Base-by-base conservation (phyloP, 129 eudicot genomes). In the Pseudognaphalium luteoalbum region DNA sequence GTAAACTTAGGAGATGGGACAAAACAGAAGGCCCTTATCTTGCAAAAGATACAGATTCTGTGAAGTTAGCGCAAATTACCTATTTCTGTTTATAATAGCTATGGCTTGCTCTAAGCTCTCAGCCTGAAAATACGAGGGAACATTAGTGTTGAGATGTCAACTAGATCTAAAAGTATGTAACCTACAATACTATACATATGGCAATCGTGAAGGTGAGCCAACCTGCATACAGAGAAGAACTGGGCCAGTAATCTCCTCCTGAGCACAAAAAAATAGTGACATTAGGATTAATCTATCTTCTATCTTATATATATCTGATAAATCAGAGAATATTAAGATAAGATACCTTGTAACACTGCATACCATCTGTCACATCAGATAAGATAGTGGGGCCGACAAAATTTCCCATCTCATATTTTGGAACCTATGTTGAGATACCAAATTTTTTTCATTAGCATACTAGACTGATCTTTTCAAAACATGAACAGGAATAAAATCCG, bases 101-200 rank as follows among this genome's bases (percentile, higher is more conserved):
- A 95, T 95, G 70, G 99, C 99, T 85, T 95, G 96, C 33, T 95
- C 97, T 77, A 95, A 91, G 85, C 92, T 91, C 77, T 86, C 92
- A 63, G 97, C 97, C 96, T 93, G 88, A 72, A 42, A 76, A 71
- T 12, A 60, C 30, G 19, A 39, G 20, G 47, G 57, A 52, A 61
- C 76, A 33, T 60, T 51, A 62, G 21, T 61, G 73, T 51, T 71
- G 33, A 68, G 51, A 59, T 57, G 79, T 68, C 57, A 7, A 77
- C 63, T 50, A 34, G 19, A 66, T 32, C 30, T 16, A 39, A 71
- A 37, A 51, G 58, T 22, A 58, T 39, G 61, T 42, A 82, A 57
- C 63, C 52, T 20, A 22, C 80, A 73, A 70, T 66, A 10, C 61
- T 54, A 74, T 8, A 66, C 73, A 44, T 58, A 56, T 32, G 66